Base-by-base conservation (phyloP, 2,329 filamentous ascomycete genomes). In the Talaromyces marneffei region DNA sequence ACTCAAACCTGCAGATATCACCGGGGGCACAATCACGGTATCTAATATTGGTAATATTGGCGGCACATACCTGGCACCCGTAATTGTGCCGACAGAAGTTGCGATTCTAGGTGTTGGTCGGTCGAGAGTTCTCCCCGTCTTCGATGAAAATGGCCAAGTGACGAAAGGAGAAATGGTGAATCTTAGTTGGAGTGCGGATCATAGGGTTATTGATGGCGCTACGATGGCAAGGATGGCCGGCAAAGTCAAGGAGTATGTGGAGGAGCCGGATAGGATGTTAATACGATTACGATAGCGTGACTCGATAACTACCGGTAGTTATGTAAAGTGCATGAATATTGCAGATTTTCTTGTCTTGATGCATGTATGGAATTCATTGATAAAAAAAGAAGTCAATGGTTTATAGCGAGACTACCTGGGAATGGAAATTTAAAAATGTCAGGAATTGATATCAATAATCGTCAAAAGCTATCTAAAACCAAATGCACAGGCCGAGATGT, bases 11-110 rank as follows among this genome's bases (percentile, higher is more conserved):
- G 80, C 83, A 18, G 92, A 99, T 74, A 82, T 99, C 65, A 83
- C 82, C 37, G 92, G 92, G 57, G 92, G 92, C 16, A 97, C 94
- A 1, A 93, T 99, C 70, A 97, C 94, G 0, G 86, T 99, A 55
- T 96, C 92, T 68, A 99, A 99, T 74, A 96, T 99, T 68, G 94
- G 94, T 50, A 96, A 87, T 68, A 91, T 99, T 50, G 94, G 94
- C 59, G 94, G 94, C 29, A 94, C 90, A 1, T 96, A 96, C 68
- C 87, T 97, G 52, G 87, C 89, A 31, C 94, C 94, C 1, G 90
- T 99, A 55, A 91, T 99, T 68, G 91, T 96, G 52, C 88, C 92
- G 65, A 89, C 85, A 44, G 92, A 97, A 77, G 90, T 97, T 9
- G 92, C 91, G 8, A 99, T 99, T 71, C 76, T 99, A 29, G 94